These are phyloP conservation scores for Fusarium sp. DNA, from an alignment of 2,329 filamentous ascomycete genomes.

Conservation along the genomic window DNA sequence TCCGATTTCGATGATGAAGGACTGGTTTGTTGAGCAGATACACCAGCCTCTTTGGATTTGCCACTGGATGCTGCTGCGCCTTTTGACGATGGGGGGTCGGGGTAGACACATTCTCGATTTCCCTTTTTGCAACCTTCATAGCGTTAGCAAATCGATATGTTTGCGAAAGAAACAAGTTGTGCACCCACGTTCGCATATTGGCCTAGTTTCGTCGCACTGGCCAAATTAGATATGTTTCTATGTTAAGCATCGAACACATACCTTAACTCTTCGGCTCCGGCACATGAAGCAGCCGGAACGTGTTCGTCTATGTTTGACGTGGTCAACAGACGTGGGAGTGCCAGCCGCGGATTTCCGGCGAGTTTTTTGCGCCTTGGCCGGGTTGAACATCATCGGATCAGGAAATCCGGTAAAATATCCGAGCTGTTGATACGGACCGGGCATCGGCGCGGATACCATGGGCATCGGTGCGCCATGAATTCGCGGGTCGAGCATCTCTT, in stretches of 20 bases:
- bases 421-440: constrained; percentile 63
- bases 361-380: constrained; percentile 64
- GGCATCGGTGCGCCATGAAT: constrained; percentile 53
- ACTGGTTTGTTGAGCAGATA: constrained; percentile 61
- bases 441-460: constrained; percentile 53
- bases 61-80: constrained; percentile 44
- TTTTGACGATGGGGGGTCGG: constrained; percentile 73
- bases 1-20: constrained; percentile 70
- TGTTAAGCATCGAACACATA: constrained; percentile 52
- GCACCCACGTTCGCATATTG: constrained; percentile 82
- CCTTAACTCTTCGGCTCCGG: constrained; percentile 87
- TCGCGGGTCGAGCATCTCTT: constrained; percentile 59
- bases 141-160: constrained; percentile 24
- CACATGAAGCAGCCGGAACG: constrained; percentile 96
- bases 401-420: constrained; percentile 67
- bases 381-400: constrained; percentile 65
- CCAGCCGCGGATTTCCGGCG: constrained; percentile 64
- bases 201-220: constrained; percentile 91
- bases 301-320: constrained; percentile 93
- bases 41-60: constrained; percentile 58
- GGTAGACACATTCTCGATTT: constrained; percentile 90
- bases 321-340: constrained; percentile 67
- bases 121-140: constrained; percentile 89
- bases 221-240: constrained; percentile 30
- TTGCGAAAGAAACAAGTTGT: neutral